Conservation (phyloP, 2,329 filamentous ascomycete genomes). For the Pseudogymnoascus sp. region DNA sequence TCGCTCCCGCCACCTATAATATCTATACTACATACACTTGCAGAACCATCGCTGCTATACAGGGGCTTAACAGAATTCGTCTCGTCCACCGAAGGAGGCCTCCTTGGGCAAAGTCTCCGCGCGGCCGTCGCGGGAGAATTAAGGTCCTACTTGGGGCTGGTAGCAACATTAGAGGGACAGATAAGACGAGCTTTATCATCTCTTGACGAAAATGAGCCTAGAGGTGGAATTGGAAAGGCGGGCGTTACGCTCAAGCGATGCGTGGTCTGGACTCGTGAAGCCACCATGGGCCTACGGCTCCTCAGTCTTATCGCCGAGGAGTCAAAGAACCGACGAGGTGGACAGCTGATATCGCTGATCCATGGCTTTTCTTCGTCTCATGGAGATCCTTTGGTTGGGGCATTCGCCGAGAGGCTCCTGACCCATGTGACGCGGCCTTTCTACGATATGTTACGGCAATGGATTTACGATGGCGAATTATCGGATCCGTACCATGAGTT, state of each 20-base stretch:
- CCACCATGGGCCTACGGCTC: slow-evolving; percentile 86
- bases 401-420: slow-evolving; percentile 84
- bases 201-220: slow-evolving; percentile 58
- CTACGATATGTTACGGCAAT: slow-evolving; percentile 89
- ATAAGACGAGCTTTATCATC: slow-evolving; percentile 74
- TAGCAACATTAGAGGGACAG: slow-evolving; percentile 87
- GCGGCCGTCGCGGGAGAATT: slow-evolving; percentile 80
- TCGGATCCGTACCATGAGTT: slow-evolving; percentile 95
- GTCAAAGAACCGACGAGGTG: slow-evolving; percentile 74
- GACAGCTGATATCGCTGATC: slow-evolving; percentile 86
- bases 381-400: slow-evolving; percentile 87
- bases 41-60: slow-evolving; percentile 91
- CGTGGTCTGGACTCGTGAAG: slow-evolving; percentile 94
- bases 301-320: slow-evolving; percentile 95
- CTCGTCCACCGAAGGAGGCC: slow-evolving; percentile 68
- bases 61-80: slow-evolving; percentile 72
- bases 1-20: slow-evolving; percentile 77
- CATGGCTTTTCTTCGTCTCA: slow-evolving; percentile 90
- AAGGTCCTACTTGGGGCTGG: slow-evolving; percentile 78
- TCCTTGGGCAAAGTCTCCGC: slow-evolving; percentile 86
- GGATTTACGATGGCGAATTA: slow-evolving; percentile 97
- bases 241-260: slow-evolving; percentile 93
- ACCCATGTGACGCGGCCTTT: slow-evolving; percentile 85
- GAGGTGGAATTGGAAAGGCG: slow-evolving; percentile 68
- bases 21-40: slow-evolving; percentile 78